phyloP scores from a whole-genome alignment of 169 alveolate genomes.

The Perkinsus marinus region DNA sequence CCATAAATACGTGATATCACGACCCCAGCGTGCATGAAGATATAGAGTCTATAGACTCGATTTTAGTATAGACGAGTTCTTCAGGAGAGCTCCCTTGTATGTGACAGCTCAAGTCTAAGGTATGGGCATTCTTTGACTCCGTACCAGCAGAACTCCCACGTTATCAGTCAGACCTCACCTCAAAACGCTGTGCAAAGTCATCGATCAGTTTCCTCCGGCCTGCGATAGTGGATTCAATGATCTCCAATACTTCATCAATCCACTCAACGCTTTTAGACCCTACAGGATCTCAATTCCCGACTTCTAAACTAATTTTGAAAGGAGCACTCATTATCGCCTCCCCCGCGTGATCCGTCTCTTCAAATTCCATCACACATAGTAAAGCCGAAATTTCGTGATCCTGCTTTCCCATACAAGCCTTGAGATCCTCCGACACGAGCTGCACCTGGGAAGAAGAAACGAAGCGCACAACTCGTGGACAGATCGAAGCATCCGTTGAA shows the following conservation, averaged over 20 bases:
- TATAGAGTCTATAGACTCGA: too few species aligned
- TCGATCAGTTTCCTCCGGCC: neutral
- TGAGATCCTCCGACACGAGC: neutral
- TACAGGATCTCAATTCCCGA: neutral
- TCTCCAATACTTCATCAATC: neutral
- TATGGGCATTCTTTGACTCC: too few species aligned
- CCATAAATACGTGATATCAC: too few species aligned
- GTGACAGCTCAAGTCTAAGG: too few species aligned
- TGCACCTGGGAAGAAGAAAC: neutral
- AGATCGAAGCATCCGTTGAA: too few species aligned
- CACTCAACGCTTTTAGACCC: neutral
- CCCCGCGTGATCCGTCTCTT: neutral
- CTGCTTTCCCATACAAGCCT: neutral
- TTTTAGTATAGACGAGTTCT: too few species aligned
- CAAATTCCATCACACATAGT: neutral
- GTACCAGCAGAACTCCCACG: too few species aligned
- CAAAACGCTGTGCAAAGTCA: neutral
- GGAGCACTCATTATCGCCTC: neutral
- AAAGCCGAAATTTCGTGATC: neutral
- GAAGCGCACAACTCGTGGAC: too few species aligned
- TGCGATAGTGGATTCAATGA: neutral
- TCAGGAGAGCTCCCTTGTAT: too few species aligned
- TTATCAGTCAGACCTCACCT: neutral
- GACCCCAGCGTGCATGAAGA: too few species aligned
- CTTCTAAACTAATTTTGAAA: neutral